Evolutionary conservation across 345 rosid species (phyloP).

Genomic region (Psidium guajava): DNA sequence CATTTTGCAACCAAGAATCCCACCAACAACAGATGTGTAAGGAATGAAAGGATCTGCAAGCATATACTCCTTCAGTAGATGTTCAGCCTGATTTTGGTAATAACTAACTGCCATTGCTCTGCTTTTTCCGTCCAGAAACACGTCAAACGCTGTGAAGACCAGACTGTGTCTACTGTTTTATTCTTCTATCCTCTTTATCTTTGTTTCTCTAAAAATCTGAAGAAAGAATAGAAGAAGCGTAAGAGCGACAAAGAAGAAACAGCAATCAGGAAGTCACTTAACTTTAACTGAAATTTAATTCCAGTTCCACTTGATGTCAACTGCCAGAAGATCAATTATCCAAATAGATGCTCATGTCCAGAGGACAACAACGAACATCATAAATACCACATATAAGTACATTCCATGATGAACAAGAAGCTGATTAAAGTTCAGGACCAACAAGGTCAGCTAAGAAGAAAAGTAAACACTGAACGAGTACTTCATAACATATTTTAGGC

Average conservation of each 20-base stretch:
- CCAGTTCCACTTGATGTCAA: background rate
- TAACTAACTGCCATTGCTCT: conserved; percentile 18
- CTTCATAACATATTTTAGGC: background rate
- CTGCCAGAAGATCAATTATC: background rate
- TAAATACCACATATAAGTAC: background rate
- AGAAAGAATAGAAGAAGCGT: background rate
- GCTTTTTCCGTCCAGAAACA: conserved; percentile 3
- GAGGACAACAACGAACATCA: background rate
- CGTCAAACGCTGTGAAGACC: background rate
- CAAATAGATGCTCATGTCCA: background rate
- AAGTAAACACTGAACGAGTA: too few species aligned
- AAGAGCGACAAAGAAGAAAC: background rate
- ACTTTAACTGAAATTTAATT: background rate
- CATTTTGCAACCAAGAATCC: conserved; percentile 47
- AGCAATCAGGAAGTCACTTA: background rate
- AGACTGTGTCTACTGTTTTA: background rate
- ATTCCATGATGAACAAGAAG: background rate
- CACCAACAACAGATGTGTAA: conserved; percentile 43
- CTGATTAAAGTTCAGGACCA: background rate
- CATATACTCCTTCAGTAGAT: conserved; percentile 42
- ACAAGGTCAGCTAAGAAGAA: background rate
- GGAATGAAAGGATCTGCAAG: conserved; percentile 45
- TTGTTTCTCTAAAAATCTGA: background rate
- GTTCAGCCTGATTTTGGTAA: conserved; percentile 43
- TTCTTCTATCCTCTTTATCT: background rate